Conservation (phyloP, 2,329 filamentous ascomycete genomes). For the Bipolaris cookei region DNA sequence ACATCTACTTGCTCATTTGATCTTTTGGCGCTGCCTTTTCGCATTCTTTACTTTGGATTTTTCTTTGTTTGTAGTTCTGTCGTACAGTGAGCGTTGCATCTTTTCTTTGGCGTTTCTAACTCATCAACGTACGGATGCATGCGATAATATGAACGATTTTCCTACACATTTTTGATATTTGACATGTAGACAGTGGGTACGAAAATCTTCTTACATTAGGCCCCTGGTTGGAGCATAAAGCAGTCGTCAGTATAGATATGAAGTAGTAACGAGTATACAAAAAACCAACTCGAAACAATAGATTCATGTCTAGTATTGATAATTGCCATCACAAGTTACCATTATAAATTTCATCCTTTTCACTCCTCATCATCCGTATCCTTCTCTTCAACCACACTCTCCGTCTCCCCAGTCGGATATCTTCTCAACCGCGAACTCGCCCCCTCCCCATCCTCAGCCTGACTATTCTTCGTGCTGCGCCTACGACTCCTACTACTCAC, state of each 20-base stretch:
- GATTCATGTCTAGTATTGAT: too few species aligned
- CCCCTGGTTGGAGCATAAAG: too few species aligned
- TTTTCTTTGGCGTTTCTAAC: neutral
- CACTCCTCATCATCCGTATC: conserved; percentile 20
- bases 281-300: too few species aligned
- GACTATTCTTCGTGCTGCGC: conserved; percentile 37
- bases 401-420: conserved; percentile 9
- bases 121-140: neutral
- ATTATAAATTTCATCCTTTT: neutral
- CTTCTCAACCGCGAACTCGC: conserved; percentile 14
- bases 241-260: too few species aligned
- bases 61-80: neutral
- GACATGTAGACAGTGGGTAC: too few species aligned
- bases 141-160: neutral
- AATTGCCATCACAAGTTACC: neutral
- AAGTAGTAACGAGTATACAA: too few species aligned
- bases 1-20: neutral
- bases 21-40: neutral
- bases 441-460: conserved; percentile 28
- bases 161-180: too few species aligned
- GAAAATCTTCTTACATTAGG: too few species aligned
- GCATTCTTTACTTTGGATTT: too few species aligned
- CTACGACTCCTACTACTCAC: conserved; percentile 57
- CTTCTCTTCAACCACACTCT: conserved; percentile 16
- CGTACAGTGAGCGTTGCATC: neutral